phyloP scores from a whole-genome alignment of 164 flowering plant genomes.

The Houttuynia cordata region DNA sequence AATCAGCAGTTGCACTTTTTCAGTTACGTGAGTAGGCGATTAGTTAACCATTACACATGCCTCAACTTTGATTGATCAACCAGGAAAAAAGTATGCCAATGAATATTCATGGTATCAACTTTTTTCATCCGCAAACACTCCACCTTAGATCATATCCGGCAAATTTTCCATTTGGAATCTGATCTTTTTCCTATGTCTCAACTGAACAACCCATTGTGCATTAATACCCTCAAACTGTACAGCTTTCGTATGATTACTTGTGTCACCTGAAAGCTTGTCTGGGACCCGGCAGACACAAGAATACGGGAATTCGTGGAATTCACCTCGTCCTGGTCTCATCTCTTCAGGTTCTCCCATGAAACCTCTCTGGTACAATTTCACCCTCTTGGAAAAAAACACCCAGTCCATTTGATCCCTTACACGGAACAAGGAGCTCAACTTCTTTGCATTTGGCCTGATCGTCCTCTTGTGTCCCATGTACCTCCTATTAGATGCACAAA shows the following conservation, averaged over 20 bases:
- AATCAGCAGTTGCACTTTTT: too few relatives aligned
- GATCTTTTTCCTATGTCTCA: background rate
- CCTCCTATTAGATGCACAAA: slow-evolving; percentile 45
- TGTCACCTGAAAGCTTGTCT: background rate
- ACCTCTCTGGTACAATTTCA: slow-evolving; percentile 66
- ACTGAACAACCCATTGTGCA: background rate
- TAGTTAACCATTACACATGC: too few relatives aligned
- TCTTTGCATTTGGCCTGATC: slow-evolving; percentile 86
- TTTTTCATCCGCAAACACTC: too few relatives aligned
- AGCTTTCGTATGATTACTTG: background rate
- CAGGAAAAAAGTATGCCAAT: too few relatives aligned
- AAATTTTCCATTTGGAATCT: background rate
- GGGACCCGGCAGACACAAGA: slow-evolving; percentile 70
- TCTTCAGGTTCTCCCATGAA: slow-evolving; percentile 99
- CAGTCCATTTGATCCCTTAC: slow-evolving; percentile 55
- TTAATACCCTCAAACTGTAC: too few relatives aligned
- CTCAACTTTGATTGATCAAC: too few relatives aligned
- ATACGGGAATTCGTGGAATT: slow-evolving; percentile 78
- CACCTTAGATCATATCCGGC: too few relatives aligned
- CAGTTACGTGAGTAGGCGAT: too few relatives aligned
- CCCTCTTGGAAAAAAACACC: slow-evolving; percentile 63
- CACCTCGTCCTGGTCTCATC: slow-evolving; percentile 76
- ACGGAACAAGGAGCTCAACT: slow-evolving; percentile 66
- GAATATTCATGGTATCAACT: too few relatives aligned
- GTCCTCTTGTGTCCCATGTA: slow-evolving; percentile 96